A percentile compares a stretch with the other conserved stretches of the same genome.
phyloP scores from a whole-genome alignment of 148 eudicot species.

The Euryodendron excelsum region DNA sequence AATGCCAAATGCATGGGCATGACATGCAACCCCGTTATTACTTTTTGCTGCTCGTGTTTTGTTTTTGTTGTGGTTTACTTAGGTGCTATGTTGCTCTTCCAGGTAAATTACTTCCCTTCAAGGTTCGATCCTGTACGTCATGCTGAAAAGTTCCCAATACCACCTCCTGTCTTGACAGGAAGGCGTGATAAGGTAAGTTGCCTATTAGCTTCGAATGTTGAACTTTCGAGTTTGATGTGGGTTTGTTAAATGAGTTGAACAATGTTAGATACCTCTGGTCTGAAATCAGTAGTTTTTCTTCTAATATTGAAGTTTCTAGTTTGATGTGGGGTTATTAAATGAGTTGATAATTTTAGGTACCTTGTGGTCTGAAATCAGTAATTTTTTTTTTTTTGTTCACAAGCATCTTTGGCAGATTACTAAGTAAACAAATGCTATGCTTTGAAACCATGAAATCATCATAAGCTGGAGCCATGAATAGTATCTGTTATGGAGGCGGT shows the following conservation, averaged over 20 bases:
- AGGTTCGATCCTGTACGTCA: constrained; percentile 91
- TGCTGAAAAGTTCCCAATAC: constrained; percentile 84
- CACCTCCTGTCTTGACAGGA: constrained; percentile 58
- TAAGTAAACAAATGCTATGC: not conserved
- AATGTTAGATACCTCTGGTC: not conserved
- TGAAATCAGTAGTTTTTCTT: not conserved
- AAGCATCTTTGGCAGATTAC: not conserved
- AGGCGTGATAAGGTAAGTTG: constrained; percentile 70
- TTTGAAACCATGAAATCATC: not conserved
- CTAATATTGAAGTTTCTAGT: not conserved
- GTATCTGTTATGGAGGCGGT: no score
- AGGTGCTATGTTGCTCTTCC: constrained; percentile 17
- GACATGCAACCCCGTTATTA: not conserved
- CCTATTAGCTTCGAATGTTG: constrained; percentile 3
- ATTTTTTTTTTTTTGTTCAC: not conserved
- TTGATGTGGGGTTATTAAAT: not conserved
- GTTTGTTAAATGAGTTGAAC: not conserved
- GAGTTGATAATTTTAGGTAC: not conserved
- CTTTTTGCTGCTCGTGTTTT: not conserved
- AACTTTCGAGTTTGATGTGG: not conserved
- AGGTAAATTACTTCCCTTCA: constrained; percentile 95
- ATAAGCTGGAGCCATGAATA: no score
- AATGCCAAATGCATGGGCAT: not conserved
- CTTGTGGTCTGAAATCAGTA: not conserved
- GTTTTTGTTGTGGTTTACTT: constrained; percentile 10